phyloP scores from a whole-genome alignment of 768 basidiomycete species.

The Clavaria fumosa region DNA sequence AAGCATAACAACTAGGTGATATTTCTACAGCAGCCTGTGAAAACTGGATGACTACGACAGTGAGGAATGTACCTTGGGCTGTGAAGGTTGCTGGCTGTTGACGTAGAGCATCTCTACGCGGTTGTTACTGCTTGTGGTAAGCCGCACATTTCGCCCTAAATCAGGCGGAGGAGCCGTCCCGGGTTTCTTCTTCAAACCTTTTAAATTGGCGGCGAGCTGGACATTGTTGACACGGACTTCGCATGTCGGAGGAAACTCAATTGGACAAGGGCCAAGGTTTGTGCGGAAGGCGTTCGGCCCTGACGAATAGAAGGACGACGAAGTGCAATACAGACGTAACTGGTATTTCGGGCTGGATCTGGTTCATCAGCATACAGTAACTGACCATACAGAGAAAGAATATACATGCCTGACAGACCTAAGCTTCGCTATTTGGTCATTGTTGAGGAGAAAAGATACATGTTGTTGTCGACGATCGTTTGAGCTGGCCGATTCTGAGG shows the following conservation, averaged over 20 bases:
- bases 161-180: slow-evolving; percentile 90
- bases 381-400: slow-evolving; percentile 6
- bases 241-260: slow-evolving; percentile 85
- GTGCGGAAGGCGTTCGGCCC: slow-evolving; percentile 38
- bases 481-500: slow-evolving; percentile 57
- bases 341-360: slow-evolving; percentile 49
- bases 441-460: slow-evolving; percentile 46
- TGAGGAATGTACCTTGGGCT: slow-evolving; percentile 41
- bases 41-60: neutral
- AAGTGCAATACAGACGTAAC: slow-evolving; percentile 80
- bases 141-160: slow-evolving; percentile 27
- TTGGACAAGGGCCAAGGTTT: slow-evolving; percentile 41
- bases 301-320: slow-evolving; percentile 52
- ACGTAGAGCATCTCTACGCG: slow-evolving; percentile 82
- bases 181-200: slow-evolving; percentile 90
- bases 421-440: slow-evolving; percentile 50
- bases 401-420: slow-evolving; percentile 33
- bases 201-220: slow-evolving; percentile 58
- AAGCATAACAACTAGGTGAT: slow-evolving; percentile 70
- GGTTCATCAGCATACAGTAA: slow-evolving; percentile 5
- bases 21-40: no score
- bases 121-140: slow-evolving; percentile 28
- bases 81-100: slow-evolving; percentile 67
- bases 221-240: slow-evolving; percentile 77
- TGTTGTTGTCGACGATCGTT: slow-evolving; percentile 58